Evolutionary conservation across 768 basidiomycete species (phyloP), one percentile per base, ranked within the genome.

Genomic region (Lactarius hengduanensis): DNA sequence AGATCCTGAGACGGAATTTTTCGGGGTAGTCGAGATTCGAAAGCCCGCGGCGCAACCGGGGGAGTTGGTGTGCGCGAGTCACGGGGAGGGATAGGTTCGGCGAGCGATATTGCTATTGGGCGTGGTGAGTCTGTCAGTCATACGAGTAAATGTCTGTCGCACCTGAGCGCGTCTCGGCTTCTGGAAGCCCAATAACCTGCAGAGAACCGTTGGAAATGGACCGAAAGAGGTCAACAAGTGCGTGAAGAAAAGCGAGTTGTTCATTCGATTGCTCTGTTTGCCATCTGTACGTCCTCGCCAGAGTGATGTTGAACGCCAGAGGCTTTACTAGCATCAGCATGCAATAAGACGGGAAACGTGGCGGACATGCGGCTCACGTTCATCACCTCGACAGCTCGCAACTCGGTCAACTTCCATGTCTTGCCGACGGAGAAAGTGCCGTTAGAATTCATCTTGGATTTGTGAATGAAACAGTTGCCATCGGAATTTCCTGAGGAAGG

Each of bases 361-460:
- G 36, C 40, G 59, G 58, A 64, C 22, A 59, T 28, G 28, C 30
- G 20, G 62, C 55, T 57, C 22, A 66, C 69, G 62, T 36, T 83
- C 41, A 84, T 66, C 57, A 96, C 89, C 70, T 96, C 89, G 55
- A 99, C 74, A 45, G 79, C 86, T 68, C 91, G 84, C 71, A 98
- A 81, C 76, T 98, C 96, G 50, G 85, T 76, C 58, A 98, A 78
- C 66, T 80, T 83, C 97, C 97, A 99, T 1, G 96, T 94, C 80
- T 99, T 99, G 7, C 97, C 97, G 57, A 98, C 93, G 9, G 94
- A 97, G 77, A 96, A 98, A 0, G 93, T 85, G 40, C 92, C 90
- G 74, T 98, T 98, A 53, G 89, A 88, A 75, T 99, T 98, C 70
- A 93, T 80, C 78, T 98, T 98, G 1, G 96, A 94, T 78, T 99